These are phyloP conservation scores for Capsicum chinense DNA, from an alignment of 257 asterid species.

Conservation along the genomic window DNA sequence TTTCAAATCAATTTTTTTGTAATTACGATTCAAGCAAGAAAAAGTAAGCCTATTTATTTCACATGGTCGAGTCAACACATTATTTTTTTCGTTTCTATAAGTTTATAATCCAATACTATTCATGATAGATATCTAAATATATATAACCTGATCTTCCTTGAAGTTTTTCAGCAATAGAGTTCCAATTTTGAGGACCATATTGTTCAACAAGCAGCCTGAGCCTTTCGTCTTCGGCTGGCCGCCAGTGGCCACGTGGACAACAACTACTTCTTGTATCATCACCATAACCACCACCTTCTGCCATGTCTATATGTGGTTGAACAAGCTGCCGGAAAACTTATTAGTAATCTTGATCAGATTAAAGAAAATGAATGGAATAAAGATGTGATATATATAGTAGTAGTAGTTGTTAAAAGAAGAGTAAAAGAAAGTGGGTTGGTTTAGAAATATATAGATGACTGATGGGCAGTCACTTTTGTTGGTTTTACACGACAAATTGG, in stretches of 20 bases:
- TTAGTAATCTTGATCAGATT: not conserved
- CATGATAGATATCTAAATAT: too few relatives aligned
- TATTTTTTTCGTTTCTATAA: not conserved
- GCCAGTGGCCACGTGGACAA: slow-evolving; percentile 94
- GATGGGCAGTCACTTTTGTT: slow-evolving; percentile 56
- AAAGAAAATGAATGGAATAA: slow-evolving; percentile 29
- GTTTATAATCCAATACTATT: not conserved
- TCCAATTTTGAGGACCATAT: slow-evolving; percentile 96
- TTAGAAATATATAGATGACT: slow-evolving; percentile 33
- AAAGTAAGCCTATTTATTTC: not conserved
- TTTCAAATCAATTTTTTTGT: not conserved
- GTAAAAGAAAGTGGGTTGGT: slow-evolving; percentile 46
- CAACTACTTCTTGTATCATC: slow-evolving; percentile 62
- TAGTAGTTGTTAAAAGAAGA: slow-evolving; percentile 24
- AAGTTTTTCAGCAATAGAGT: slow-evolving; percentile 92
- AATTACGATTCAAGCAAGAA: not conserved
- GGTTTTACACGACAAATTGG: slow-evolving; percentile 65
- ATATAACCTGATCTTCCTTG: slow-evolving; percentile 87
- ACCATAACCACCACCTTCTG: slow-evolving; percentile 42
- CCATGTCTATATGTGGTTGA: slow-evolving; percentile 45
- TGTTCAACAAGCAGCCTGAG: slow-evolving; percentile 78
- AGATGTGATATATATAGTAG: slow-evolving; percentile 20
- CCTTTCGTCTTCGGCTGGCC: slow-evolving; percentile 90
- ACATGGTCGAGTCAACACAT: not conserved
- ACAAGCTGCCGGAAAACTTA: not conserved